A percentile compares a stretch with the other conserved stretches of the same genome.
phyloP scores from a whole-genome alignment of 2,329 filamentous ascomycete genomes.

The Fusarium newnesense region DNA sequence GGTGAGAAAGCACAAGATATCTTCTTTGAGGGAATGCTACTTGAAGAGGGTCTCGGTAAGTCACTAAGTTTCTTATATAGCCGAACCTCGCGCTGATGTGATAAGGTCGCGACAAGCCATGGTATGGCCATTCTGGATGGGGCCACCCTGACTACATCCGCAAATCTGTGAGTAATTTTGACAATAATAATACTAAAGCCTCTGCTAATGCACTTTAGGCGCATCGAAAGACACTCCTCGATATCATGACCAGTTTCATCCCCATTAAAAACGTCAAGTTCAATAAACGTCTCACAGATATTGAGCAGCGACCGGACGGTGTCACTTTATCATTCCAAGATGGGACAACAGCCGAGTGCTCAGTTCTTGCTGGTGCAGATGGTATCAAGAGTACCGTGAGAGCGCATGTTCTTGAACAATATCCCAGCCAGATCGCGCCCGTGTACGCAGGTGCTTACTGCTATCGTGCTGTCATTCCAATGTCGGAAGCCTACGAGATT shows the following conservation, averaged over 20 bases:
- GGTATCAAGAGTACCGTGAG: not conserved
- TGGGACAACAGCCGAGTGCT: not conserved
- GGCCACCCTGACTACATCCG: not conserved
- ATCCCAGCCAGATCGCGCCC: not conserved
- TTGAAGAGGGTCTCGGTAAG: not conserved
- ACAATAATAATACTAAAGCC: rapidly evolving
- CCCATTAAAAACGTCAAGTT: not conserved
- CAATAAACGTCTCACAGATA: not conserved
- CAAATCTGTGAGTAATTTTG: not conserved
- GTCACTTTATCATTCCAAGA: not conserved
- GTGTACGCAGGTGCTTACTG: not conserved
- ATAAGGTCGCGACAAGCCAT: not conserved
- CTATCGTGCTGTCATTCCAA: not conserved
- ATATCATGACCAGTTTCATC: not conserved
- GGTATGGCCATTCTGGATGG: not conserved
- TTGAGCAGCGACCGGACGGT: not conserved
- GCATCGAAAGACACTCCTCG: not conserved
- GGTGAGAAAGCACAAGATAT: not conserved
- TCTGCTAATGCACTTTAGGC: not conserved
- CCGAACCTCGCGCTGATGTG: not conserved
- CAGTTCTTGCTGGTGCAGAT: not conserved
- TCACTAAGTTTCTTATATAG: rapidly evolving
- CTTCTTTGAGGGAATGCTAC: not conserved
- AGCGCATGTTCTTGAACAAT: not conserved
- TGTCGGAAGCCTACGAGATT: not conserved